phyloP scores from a whole-genome alignment of 169 alveolate genomes.

The Cyclospora cayetanensis region DNA sequence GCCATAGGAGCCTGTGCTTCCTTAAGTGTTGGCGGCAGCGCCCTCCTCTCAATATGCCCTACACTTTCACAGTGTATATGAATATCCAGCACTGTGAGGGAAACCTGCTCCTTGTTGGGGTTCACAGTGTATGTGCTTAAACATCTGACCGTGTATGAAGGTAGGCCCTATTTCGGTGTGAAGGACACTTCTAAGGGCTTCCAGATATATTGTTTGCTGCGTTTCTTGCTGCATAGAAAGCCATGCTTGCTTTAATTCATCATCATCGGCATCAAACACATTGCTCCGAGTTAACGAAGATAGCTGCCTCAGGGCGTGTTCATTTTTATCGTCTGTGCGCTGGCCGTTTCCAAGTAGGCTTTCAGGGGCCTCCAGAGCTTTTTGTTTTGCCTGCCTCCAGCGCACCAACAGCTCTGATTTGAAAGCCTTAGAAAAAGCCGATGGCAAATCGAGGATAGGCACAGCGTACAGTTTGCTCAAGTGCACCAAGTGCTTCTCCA shows the following conservation, averaged over 20 bases:
- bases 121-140: background rate
- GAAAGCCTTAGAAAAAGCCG: constrained; percentile 22
- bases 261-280: background rate
- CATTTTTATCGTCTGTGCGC: background rate
- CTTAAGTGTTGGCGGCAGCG: too few species aligned
- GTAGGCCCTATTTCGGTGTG: constrained; percentile 41
- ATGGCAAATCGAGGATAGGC: background rate
- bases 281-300: background rate
- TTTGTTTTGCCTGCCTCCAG: constrained; percentile 18
- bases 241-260: background rate
- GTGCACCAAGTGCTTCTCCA: constrained; percentile 34
- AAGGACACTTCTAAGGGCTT: constrained; percentile 30
- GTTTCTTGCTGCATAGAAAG: background rate
- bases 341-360: background rate
- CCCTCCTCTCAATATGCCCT: too few species aligned
- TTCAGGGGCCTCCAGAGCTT: constrained; percentile 34
- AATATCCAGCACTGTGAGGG: too few species aligned
- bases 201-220: constrained; percentile 21
- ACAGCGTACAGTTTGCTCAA: constrained; percentile 25
- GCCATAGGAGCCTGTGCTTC: too few species aligned
- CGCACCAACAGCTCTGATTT: constrained; percentile 5
- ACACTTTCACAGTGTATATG: too few species aligned
- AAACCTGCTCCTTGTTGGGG: too few species aligned
- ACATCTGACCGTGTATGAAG: constrained; percentile 32
- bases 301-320: constrained; percentile 22